Base-by-base conservation (phyloP, 139 green algal genomes). In the Astrephomene gubernaculifera region DNA sequence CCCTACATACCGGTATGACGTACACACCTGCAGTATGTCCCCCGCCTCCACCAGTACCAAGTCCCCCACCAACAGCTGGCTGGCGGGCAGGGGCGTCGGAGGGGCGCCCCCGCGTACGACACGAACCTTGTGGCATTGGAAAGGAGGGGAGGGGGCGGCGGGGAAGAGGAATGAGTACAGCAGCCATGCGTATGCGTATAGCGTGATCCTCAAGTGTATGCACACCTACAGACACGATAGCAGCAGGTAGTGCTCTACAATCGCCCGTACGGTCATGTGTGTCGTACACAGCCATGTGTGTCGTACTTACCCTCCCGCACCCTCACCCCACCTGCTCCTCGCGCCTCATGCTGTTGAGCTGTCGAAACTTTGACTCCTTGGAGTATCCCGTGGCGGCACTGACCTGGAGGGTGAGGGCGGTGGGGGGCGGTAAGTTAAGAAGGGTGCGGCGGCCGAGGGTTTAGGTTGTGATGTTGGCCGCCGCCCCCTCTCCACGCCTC, bases 281-380 rank as follows among this genome's bases (percentile, higher is more conserved):
- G n/a, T n/a, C n/a, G n/a, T n/a, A n/a, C n/a, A n/a, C n/a, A n/a
- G n/a, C n/a, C n/a, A n/a, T n/a, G n/a, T n/a, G n/a, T n/a, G n/a
- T n/a, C n/a, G n/a, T n/a, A n/a, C n/a, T n/a, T n/a, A n/a, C n/a
- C 41, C 36, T 9, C 54, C 53, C 27, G 31, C 52, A 3, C 12
- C 49, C 35, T 0, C 9, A 17, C 2, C 88, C 0, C 71, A 97
- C 95, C 87, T 90, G 71, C 21, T 92, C 86, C 35, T 95, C 92
- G 27, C 92, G 83, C 29, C 94, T 92, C 10, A 94, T 35, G 29
- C 88, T 86, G 84, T 93, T 95, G 44, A 98, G 92, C 81, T 92
- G 85, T n/a, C 92, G 74, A 85, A 98, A 98, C 90, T 98, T 96
- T 57, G 81, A 75, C 79, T 98, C 95, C 91, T 97, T 97, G 74